Percentiles rank a stretch among this genome's conserved stretches.
Conservation (phyloP, 2,329 filamentous ascomycete species). For the Phialophora tarda region DNA sequence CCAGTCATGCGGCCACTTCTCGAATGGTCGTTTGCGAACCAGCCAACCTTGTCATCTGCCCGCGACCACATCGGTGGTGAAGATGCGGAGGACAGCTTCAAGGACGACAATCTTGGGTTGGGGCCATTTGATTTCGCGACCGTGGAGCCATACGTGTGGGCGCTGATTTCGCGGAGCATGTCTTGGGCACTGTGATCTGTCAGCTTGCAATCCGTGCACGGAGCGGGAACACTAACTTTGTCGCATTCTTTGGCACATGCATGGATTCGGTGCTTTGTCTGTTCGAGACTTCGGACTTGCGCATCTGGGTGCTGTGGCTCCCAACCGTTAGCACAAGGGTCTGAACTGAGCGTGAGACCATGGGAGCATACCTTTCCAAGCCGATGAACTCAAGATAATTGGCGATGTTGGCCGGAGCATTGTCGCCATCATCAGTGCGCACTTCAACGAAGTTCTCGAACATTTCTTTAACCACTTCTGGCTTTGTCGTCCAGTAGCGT, state of each 20-base stretch:
- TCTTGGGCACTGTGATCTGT: slow-evolving; percentile 17
- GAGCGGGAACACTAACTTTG: slow-evolving; percentile 16
- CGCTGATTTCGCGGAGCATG: slow-evolving; percentile 9
- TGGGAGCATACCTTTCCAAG: slow-evolving; percentile 23
- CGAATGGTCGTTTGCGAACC: slow-evolving; percentile 21
- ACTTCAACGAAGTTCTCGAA: slow-evolving; percentile 27
- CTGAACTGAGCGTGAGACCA: not conserved
- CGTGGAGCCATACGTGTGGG: slow-evolving; percentile 16
- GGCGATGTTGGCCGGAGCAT: not conserved
- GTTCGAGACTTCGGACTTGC: slow-evolving; percentile 17
- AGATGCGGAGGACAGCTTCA: slow-evolving; percentile 23
- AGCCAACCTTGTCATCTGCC: slow-evolving; percentile 23
- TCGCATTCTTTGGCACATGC: not conserved
- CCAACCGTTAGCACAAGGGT: slow-evolving; percentile 15
- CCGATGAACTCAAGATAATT: slow-evolving; percentile 16
- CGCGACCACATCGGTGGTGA: slow-evolving; percentile 25
- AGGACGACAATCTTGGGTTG: slow-evolving; percentile 17
- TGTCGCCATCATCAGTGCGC: slow-evolving; percentile 4
- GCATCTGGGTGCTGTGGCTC: slow-evolving; percentile 17
- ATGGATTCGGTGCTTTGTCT: slow-evolving; percentile 6
- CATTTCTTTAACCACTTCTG: slow-evolving; percentile 32
- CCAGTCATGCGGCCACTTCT: slow-evolving; percentile 18
- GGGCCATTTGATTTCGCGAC: slow-evolving; percentile 19
- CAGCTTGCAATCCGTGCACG: slow-evolving; percentile 2
- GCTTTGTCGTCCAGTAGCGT: slow-evolving; percentile 35